A percentile compares a stretch with the other conserved stretches of the same genome.
Conservation (phyloP, 768 basidiomycete species). For the Boletus subcaerulescens region DNA sequence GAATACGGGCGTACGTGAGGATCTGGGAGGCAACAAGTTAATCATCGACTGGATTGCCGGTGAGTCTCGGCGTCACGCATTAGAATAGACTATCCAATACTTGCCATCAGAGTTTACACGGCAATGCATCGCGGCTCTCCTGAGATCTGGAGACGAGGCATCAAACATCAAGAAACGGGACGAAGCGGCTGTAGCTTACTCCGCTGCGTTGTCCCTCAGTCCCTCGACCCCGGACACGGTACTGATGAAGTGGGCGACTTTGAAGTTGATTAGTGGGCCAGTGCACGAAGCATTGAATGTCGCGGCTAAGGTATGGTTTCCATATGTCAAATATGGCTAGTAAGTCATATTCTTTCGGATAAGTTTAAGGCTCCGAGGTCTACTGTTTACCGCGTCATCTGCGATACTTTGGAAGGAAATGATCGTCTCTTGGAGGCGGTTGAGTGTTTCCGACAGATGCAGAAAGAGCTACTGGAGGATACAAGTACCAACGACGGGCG, state of each 20-base stretch:
- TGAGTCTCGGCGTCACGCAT: neutral
- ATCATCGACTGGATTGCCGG: conserved; percentile 6
- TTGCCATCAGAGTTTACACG: neutral
- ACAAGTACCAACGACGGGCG: neutral
- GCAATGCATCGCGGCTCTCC: neutral
- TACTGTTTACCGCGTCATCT: neutral
- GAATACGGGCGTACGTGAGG: neutral
- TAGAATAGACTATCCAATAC: neutral
- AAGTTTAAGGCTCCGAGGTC: conserved; percentile 1
- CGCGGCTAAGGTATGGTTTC: neutral
- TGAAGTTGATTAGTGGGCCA: neutral
- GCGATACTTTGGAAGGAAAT: neutral
- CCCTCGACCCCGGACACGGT: neutral
- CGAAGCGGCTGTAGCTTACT: neutral
- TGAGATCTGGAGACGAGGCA: neutral
- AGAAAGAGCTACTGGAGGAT: neutral
- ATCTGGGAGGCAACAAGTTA: neutral
- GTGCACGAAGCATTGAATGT: neutral
- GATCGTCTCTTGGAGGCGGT: neutral
- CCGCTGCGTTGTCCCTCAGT: neutral
- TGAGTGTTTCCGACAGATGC: neutral
- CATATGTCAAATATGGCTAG: neutral
- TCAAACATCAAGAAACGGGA: neutral
- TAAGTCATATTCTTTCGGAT: too few species aligned
- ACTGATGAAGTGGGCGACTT: neutral